These are phyloP conservation scores for Purpureocillium takamizusanense DNA, from an alignment of 2,329 filamentous ascomycete genomes.

Conservation along the genomic window DNA sequence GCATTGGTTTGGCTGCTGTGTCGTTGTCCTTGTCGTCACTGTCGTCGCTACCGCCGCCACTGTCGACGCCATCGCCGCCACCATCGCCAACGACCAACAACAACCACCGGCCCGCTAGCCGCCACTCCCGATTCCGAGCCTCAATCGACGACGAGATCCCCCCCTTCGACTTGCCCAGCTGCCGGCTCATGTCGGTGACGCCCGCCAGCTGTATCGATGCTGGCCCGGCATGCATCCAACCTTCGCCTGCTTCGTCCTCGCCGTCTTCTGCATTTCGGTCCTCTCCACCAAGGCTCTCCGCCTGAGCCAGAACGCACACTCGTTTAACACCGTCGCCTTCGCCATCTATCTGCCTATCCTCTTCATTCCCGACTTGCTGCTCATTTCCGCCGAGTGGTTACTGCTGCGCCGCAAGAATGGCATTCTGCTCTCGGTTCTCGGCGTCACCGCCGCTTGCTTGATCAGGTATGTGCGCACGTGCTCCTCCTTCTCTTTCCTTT, in stretches of 20 bases:
- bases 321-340: slow-evolving; percentile 16
- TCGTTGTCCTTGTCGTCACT: too few relatives aligned
- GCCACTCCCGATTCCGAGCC: too few relatives aligned
- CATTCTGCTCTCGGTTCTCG: slow-evolving; percentile 9
- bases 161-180: not conserved
- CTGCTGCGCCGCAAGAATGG: slow-evolving; percentile 15
- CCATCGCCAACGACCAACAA: too few relatives aligned
- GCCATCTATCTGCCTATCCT: slow-evolving; percentile 22
- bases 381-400: slow-evolving; percentile 14
- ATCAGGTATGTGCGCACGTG: slow-evolving; percentile 15
- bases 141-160: too few relatives aligned
- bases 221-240: slow-evolving; percentile 6
- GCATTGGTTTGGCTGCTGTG: too few relatives aligned
- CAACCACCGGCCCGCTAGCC: too few relatives aligned
- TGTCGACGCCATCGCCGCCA: too few relatives aligned
- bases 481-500: slow-evolving; percentile 7
- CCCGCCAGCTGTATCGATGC: not conserved
- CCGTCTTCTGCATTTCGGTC: slow-evolving; percentile 18
- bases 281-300: slow-evolving; percentile 18
- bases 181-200: not conserved
- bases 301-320: slow-evolving; percentile 15
- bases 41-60: too few relatives aligned
- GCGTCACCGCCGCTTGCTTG: slow-evolving; percentile 12
- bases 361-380: slow-evolving; percentile 17
- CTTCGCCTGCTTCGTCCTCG: slow-evolving; percentile 18